Base-by-base conservation (phyloP, 345 rosid genomes). In the Eutrema yunnanense region DNA sequence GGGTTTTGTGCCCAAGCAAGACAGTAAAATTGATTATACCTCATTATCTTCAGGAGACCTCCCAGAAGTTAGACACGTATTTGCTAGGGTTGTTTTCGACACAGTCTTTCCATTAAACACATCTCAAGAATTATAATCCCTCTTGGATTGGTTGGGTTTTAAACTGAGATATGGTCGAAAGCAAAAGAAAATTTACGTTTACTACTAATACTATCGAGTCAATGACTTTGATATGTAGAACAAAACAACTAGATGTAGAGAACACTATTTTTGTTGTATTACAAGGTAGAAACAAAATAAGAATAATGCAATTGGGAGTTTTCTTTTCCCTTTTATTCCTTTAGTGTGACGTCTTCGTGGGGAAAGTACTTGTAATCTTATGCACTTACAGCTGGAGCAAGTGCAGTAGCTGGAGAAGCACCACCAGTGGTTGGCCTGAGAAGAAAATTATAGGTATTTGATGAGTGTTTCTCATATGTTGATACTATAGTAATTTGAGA, bases 21-120 rank as follows among this genome's bases (percentile, higher is more conserved):
- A 86, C 49, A 69, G 78, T 36, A 72, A 70, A 61, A 86, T 93
- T 68, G 61, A 89, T 65, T 84, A 85, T 5, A 80, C 83, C 48
- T 73, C 63, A 5, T 73, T 87, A 74, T 84, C 85, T 50, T 44
- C 59, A 6, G 96, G 97, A 12, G 69, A 44, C 77, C 68, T 87
- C 57, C 60, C 47, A 27, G 94, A 93, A 78, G 73, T 84, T 52
- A 83, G 88, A 43, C 87, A 84, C 58, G 69, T 71, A 8, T 86
- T 93, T 81, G 88, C 97, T 7, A 85, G 92, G 81, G 80, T 88
- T 46, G 90, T 89, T 53, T 90, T 93, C 41, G 92, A 93, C 73
- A 90, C 97, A 0, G 75, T 90, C n/a, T 93, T 81, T 80, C 98
- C 96, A 13, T 60, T 77, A 13, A 67, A 73, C 47, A 68, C 33